Evolutionary conservation across 2,329 filamentous ascomycete genomes (phyloP), one percentile per base, ranked within the genome.

Genomic region (Pseudogymnoascus sp.): DNA sequence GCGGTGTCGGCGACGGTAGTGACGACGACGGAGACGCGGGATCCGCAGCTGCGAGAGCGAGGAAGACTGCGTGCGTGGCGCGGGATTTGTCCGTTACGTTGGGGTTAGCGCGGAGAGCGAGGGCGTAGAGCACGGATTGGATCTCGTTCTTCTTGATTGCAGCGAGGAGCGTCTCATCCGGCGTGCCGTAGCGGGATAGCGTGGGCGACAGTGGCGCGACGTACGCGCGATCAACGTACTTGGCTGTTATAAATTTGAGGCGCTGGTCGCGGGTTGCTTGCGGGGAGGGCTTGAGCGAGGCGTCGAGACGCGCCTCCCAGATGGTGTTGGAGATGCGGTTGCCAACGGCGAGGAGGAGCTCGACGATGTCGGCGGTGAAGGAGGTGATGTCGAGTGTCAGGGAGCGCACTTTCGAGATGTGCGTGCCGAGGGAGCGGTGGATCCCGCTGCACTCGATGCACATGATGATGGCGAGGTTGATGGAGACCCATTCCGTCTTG

Each of bases 371-470:
- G 70, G 90, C 88, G 3, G 95, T 97, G 75, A 99, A 99, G 0
- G 93, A 97, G 62, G 90, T 93, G 68, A 96, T 96, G 73, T 99
- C 95, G 44, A 99, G 82, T 0, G 95, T 99, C 44, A 99, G 82
- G 11, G 95, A 97, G 62, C 95, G 89, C 42, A 99, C 87, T 78
- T 99, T 99, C 75, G 92, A 96, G 72, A 99, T 97, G 75, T 99
- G 95, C 1, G 95, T 99, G 11, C 95, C 95, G 3, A 99, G 82
- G 1, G 93, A 97, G 44, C 95, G 87, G 76, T 99, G 95, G 66
- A 99, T 97, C 67, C 95, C 95, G 73, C 93, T 96, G 77, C 95
- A 99, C 75, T 99, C 93, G 73, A 97, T 97, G 77, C 95, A 99
- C 19, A 99, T 83, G 62, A 99, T 88, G 65, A 99, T 96, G 53